Percentiles rank a stretch among this genome's conserved stretches.
These are phyloP conservation scores for Aureobasidium zeae DNA, from an alignment of 2,329 filamentous ascomycete genomes.

Conservation along the genomic window DNA sequence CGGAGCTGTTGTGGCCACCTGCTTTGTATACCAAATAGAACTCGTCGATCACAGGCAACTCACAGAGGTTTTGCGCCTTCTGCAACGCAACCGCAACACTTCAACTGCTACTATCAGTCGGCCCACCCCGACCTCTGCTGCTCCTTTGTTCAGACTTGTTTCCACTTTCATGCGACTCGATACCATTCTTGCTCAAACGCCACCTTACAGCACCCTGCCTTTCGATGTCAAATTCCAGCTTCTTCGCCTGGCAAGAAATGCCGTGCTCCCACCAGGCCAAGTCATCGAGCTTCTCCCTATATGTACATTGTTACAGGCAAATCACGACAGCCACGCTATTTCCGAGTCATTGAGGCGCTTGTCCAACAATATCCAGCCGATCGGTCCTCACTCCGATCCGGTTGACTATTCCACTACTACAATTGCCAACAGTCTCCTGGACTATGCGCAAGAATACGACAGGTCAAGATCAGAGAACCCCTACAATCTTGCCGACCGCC, in stretches of 20 bases:
- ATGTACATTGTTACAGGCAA: conserved; percentile 31
- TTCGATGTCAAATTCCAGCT: conserved; percentile 55
- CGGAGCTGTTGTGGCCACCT: conserved; percentile 35
- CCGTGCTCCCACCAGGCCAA: conserved; percentile 48
- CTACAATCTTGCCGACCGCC: conserved; percentile 27
- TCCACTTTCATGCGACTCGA: conserved; percentile 29
- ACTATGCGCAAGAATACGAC: conserved; percentile 34
- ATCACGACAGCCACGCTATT: conserved; percentile 22
- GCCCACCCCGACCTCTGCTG: conserved; percentile 21
- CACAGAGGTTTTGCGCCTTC: conserved; percentile 19
- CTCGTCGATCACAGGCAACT: conserved; percentile 25
- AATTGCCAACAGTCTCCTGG: conserved; percentile 35
- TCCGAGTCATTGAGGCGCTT: conserved; percentile 46
- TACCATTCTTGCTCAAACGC: conserved; percentile 25
- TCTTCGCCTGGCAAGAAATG: conserved; percentile 54
- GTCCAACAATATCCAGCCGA: conserved; percentile 44
- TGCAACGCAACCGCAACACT: conserved; percentile 24
- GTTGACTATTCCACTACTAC: conserved; percentile 31
- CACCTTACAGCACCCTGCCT: conserved; percentile 30
- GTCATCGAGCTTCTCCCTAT: conserved; percentile 40
- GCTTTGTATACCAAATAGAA: conserved; percentile 41
- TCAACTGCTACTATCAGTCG: not conserved
- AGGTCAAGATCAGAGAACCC: conserved; percentile 21
- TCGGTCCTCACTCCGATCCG: conserved; percentile 43
- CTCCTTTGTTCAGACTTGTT: conserved; percentile 16